phyloP scores from a whole-genome alignment of 2,329 filamentous ascomycete genomes.

The Macrophomina phaseolina region DNA sequence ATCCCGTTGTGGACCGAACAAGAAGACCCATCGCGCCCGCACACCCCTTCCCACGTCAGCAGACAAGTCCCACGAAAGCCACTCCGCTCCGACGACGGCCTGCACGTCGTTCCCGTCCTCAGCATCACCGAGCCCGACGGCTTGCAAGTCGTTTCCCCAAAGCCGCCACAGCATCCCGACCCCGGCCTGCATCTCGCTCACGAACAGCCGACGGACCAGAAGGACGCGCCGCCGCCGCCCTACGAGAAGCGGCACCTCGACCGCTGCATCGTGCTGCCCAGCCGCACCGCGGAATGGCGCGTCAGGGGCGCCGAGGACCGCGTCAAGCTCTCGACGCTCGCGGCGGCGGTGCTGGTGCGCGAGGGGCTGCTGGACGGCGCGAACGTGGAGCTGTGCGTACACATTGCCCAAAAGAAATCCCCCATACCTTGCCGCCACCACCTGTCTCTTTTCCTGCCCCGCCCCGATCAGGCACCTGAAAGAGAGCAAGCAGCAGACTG shows the following conservation, averaged over 20 bases:
- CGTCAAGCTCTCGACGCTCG: neutral
- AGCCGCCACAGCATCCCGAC: neutral
- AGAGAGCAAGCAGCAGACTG: no score
- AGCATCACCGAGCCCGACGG: neutral
- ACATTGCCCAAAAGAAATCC: no score
- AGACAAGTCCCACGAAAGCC: neutral
- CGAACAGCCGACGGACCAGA: neutral
- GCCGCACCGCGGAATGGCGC: constrained; percentile 1
- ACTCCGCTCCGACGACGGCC: constrained; percentile 12
- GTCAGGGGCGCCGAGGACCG: neutral
- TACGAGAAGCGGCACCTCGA: neutral
- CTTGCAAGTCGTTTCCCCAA: neutral
- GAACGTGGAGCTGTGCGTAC: constrained; percentile 4
- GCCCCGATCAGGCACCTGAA: no score
- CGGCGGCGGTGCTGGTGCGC: neutral
- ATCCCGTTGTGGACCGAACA: constrained; percentile 12
- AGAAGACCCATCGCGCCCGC: no score
- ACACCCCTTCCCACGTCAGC: neutral
- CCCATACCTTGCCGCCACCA: no score
- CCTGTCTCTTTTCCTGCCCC: no score
- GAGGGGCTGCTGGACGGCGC: neutral
- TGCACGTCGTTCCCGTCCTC: neutral
- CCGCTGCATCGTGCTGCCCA: constrained; percentile 6
- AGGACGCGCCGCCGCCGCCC: neutral
- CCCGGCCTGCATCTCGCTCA: constrained; percentile 3